A percentile compares a stretch with the other conserved stretches of the same genome.
These are phyloP conservation scores for Monilinia laxa DNA, from an alignment of 2,329 filamentous ascomycete genomes.

Conservation along the genomic window DNA sequence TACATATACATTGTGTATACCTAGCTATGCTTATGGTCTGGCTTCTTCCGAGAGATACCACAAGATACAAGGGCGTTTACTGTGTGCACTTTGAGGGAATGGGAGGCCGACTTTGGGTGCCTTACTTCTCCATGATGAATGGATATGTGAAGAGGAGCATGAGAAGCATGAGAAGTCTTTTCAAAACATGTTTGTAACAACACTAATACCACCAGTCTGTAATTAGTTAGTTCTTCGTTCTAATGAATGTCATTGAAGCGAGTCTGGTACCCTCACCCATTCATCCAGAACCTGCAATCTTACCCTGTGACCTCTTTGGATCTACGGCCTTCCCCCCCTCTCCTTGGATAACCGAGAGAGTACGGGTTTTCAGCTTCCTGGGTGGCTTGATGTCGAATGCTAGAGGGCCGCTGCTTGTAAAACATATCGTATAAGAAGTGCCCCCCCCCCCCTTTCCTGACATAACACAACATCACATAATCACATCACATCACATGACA, in stretches of 20 bases:
- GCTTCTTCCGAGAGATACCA: background rate
- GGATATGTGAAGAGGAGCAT: background rate
- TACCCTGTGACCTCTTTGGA: background rate
- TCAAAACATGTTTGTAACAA: constrained; percentile 5
- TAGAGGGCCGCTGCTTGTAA: too few species aligned
- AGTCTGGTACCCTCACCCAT: background rate
- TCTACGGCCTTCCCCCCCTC: background rate
- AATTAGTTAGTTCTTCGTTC: constrained; percentile 1
- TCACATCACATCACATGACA: background rate
- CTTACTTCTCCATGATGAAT: constrained; percentile 1
- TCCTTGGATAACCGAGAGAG: background rate
- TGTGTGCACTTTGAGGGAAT: background rate
- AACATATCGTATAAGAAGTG: too few species aligned
- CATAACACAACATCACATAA: background rate
- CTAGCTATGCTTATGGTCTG: background rate
- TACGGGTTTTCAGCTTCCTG: background rate
- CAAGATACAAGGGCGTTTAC: constrained; percentile 4
- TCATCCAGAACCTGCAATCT: background rate
- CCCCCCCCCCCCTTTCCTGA: background rate
- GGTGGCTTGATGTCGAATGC: too few species aligned
- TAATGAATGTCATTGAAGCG: background rate
- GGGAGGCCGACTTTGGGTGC: background rate
- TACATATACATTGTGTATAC: background rate
- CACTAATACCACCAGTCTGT: constrained; percentile 4
- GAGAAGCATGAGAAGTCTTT: background rate